Percentiles rank a stretch among this genome's conserved stretches.
phyloP scores from a whole-genome alignment of 2,329 filamentous ascomycete genomes.

The Apiospora hydei region DNA sequence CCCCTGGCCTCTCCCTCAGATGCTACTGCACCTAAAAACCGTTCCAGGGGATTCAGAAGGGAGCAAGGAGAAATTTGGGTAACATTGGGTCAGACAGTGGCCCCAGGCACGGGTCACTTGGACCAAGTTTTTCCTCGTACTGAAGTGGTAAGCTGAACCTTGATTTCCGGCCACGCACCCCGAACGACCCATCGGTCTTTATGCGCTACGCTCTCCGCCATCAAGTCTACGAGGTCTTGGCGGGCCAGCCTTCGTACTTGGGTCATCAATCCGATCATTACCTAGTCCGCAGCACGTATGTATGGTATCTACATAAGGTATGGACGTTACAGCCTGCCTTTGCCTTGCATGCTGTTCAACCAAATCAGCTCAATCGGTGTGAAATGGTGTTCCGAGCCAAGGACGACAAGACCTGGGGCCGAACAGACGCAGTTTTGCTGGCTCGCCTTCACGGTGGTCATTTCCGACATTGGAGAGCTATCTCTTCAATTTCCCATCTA shows the following conservation, averaged over 20 bases:
- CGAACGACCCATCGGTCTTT: constrained; percentile 11
- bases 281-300: neutral
- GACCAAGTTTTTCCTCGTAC: constrained; percentile 29
- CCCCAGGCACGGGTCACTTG: constrained; percentile 24
- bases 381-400: neutral
- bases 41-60: constrained; percentile 17
- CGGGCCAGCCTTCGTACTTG: neutral
- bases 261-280: neutral
- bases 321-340: neutral
- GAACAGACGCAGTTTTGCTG: neutral
- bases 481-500: constrained; percentile 18
- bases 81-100: constrained; percentile 28
- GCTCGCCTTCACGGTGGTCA: constrained; percentile 9
- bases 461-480: constrained; percentile 16
- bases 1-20: neutral
- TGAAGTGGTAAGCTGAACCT: constrained; percentile 26
- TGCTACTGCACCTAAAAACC: constrained; percentile 17
- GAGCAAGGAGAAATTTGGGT: constrained; percentile 26
- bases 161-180: constrained; percentile 21
- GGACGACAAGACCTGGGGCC: neutral
- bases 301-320: neutral
- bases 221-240: constrained; percentile 17
- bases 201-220: constrained; percentile 22
- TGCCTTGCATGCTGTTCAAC: neutral
- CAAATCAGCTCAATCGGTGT: neutral